These are phyloP conservation scores for Pichia thaimueangensis DNA, from an alignment of 805 yeast species.

Conservation along the genomic window DNA sequence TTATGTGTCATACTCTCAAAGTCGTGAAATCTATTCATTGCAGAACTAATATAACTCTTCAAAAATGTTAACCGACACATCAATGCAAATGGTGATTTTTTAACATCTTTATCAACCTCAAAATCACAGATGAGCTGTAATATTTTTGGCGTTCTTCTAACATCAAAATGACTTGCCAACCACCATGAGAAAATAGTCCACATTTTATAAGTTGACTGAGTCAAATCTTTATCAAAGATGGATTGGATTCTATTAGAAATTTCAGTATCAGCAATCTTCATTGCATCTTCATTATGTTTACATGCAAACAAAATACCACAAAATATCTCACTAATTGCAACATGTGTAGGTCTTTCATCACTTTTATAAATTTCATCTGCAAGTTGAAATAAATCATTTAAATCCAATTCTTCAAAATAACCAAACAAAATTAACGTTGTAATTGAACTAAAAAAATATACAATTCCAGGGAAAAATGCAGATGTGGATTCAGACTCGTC, in stretches of 20 bases:
- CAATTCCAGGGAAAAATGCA: conserved; percentile 60
- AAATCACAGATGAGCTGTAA: conserved; percentile 40
- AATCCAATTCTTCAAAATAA: conserved; percentile 34
- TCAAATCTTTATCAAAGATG: conserved; percentile 51
- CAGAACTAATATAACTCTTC: conserved; percentile 32
- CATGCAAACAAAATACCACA: conserved; percentile 56
- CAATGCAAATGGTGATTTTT: conserved; percentile 53
- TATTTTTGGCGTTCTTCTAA: conserved; percentile 57
- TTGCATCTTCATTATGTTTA: conserved; percentile 29
- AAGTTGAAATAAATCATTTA: conserved; percentile 47
- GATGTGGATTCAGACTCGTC: conserved; percentile 66
- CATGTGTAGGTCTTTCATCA: conserved; percentile 71
- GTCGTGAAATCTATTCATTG: conserved; percentile 37
- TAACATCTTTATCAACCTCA: conserved; percentile 42
- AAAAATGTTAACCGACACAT: conserved; percentile 55
- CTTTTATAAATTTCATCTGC: conserved; percentile 46
- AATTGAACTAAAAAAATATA: conserved; percentile 47
- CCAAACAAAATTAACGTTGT: conserved; percentile 44
- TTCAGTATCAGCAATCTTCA: conserved; percentile 38
- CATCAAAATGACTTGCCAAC: conserved; percentile 59
- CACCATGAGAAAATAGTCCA: conserved; percentile 79
- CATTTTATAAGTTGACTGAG: conserved; percentile 64
- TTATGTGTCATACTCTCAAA: conserved; percentile 39
- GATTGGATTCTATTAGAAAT: conserved; percentile 37
- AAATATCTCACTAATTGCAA: conserved; percentile 64